Conservation (phyloP, 2,329 filamentous ascomycete species). For the Xylariomycetidae sp. region DNA sequence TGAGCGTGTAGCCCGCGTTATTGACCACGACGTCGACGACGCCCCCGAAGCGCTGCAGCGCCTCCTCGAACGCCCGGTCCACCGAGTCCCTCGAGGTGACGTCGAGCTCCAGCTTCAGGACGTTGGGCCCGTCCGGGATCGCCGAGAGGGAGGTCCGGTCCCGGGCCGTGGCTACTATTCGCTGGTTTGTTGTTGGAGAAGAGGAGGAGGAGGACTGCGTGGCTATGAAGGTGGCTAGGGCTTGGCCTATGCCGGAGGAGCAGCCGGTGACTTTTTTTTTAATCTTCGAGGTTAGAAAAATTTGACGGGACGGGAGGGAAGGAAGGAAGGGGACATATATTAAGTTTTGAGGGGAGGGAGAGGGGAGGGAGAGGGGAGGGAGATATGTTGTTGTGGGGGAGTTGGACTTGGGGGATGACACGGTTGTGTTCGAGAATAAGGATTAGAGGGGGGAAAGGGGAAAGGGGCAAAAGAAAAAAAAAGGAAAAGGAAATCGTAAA, state of each 20-base stretch:
- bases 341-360: too few species aligned
- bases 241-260: constrained; percentile 26
- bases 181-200: too few species aligned
- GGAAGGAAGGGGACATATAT: too few species aligned
- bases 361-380: too few species aligned
- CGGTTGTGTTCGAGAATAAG: background rate
- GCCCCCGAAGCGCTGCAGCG: constrained; percentile 25
- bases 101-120: constrained; percentile 43
- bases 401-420: too few species aligned
- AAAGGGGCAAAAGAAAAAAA: background rate
- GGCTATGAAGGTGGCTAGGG: constrained; percentile 17
- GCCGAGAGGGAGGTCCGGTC: constrained; percentile 35
- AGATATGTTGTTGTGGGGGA: too few species aligned
- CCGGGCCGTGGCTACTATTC: constrained; percentile 32
- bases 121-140: constrained; percentile 30
- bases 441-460: background rate
- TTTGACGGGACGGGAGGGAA: too few species aligned
- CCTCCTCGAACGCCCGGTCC: constrained; percentile 26
- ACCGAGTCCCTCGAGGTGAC: constrained; percentile 32
- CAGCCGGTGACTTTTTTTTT: constrained; percentile 30
- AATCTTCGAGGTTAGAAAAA: too few species aligned
- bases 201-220: too few species aligned
- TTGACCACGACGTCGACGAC: constrained; percentile 29
- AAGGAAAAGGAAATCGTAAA: too few species aligned
- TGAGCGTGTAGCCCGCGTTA: constrained; percentile 26